These are phyloP conservation scores for Ilex aquifolium DNA, from an alignment of 257 asterid species.

Conservation along the genomic window DNA sequence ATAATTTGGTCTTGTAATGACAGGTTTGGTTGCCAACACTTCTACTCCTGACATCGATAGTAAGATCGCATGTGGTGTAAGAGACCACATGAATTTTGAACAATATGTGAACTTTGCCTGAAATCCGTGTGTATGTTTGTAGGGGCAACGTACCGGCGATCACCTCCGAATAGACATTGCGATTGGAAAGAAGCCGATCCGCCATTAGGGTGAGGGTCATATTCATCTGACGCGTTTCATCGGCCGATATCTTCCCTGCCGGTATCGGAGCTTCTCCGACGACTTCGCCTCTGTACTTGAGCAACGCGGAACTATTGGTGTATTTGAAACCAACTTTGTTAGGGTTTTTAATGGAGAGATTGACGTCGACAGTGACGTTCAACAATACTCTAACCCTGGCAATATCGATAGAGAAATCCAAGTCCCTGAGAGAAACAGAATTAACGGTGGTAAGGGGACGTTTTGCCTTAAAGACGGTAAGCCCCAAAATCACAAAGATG, in stretches of 20 bases:
- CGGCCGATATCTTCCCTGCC: constrained; percentile 52
- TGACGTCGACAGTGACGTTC: constrained; percentile 45
- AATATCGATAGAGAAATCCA: constrained; percentile 34
- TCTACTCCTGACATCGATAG: constrained; percentile 28
- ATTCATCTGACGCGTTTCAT: constrained; percentile 39
- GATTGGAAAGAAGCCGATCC: constrained; percentile 53
- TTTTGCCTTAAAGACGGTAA: constrained; percentile 73
- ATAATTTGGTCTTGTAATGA: constrained; percentile 57
- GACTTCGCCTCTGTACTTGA: constrained; percentile 46
- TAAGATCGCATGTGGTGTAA: constrained; percentile 51
- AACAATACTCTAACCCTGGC: constrained; percentile 27
- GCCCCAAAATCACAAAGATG: constrained; percentile 46
- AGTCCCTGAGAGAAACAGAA: constrained; percentile 37
- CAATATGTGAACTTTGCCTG: constrained; percentile 54
- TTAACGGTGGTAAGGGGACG: constrained; percentile 44
- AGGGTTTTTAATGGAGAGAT: constrained; percentile 47
- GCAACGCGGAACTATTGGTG: constrained; percentile 32
- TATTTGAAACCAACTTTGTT: constrained; percentile 65
- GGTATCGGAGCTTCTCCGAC: constrained; percentile 65
- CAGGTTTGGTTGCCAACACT: constrained; percentile 41
- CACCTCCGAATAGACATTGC: constrained; percentile 41
- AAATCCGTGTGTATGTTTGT: constrained; percentile 44
- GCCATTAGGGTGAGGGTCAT: constrained; percentile 58
- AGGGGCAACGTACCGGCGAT: constrained; percentile 51
- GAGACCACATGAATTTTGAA: constrained; percentile 46